Evolutionary conservation across 768 basidiomycete genomes (phyloP).

Genomic region (Rubroboletus satanas): DNA sequence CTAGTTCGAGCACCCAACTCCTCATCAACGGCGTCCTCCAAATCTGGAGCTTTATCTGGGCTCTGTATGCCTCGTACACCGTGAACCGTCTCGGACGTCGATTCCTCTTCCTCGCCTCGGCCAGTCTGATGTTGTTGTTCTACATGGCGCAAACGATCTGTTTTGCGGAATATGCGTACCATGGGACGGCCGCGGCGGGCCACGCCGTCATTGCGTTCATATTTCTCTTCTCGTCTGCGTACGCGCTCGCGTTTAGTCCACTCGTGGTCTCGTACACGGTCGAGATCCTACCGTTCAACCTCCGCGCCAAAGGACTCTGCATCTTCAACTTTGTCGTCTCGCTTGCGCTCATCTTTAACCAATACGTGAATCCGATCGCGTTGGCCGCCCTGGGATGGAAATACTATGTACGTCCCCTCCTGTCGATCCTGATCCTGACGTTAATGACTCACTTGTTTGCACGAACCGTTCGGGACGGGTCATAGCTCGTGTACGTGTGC

Average conservation of each 20-base stretch:
- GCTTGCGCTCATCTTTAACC: slow-evolving; percentile 70
- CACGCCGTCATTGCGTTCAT: slow-evolving; percentile 52
- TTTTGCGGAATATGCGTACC: slow-evolving; percentile 52
- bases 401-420: slow-evolving; percentile 32
- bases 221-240: slow-evolving; percentile 48
- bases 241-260: slow-evolving; percentile 75
- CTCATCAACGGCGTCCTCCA: slow-evolving; percentile 63
- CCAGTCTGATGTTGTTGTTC: slow-evolving; percentile 55
- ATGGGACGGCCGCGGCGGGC: slow-evolving; percentile 42
- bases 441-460: background rate
- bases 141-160: slow-evolving; percentile 68
- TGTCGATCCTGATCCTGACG: background rate
- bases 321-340: slow-evolving; percentile 67
- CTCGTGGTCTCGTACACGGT: slow-evolving; percentile 60
- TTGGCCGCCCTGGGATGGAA: slow-evolving; percentile 50
- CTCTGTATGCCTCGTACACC: slow-evolving; percentile 13
- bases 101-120: slow-evolving; percentile 58
- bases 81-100: slow-evolving; percentile 68
- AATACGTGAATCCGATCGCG: slow-evolving; percentile 77
- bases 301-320: slow-evolving; percentile 78
- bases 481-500: slow-evolving; percentile 20
- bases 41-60: slow-evolving; percentile 32
- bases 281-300: slow-evolving; percentile 77
- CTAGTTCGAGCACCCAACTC: slow-evolving; percentile 48
- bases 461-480: background rate